phyloP scores from a whole-genome alignment of 23 red algal species.

The Pyropia haitanensis region DNA sequence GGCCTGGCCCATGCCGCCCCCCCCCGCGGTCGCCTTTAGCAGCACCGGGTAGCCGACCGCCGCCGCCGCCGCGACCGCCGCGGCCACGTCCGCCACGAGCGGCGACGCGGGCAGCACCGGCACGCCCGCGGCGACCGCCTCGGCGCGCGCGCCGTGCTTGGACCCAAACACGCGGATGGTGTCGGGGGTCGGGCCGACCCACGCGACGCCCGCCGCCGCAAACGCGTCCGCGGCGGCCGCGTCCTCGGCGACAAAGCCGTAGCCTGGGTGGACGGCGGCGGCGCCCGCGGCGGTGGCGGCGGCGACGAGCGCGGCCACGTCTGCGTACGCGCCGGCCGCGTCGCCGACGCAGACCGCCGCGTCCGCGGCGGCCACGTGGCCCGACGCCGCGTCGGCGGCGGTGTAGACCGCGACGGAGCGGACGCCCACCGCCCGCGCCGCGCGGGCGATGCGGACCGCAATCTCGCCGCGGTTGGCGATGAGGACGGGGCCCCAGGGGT shows the following conservation, averaged over 20 bases:
- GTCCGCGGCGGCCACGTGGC: conserved; percentile 32
- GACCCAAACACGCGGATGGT: conserved; percentile 46
- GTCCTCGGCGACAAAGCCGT: conserved; percentile 79
- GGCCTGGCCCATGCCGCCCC: conserved; percentile 88
- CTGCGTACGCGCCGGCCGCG: conserved; percentile 25
- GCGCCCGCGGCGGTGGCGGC: conserved; percentile 34
- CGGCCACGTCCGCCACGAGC: conserved; percentile 5
- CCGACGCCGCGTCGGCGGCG: conserved; percentile 35
- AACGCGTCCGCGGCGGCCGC: conserved; percentile 40
- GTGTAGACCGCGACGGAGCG: conserved; percentile 47
- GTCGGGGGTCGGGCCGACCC: conserved; percentile 52
- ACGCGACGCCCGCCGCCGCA: conserved; percentile 36
- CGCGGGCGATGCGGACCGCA: conserved; percentile 50
- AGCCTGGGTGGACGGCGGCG: conserved; percentile 75
- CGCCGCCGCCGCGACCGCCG: conserved; percentile 11
- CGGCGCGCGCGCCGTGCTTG: conserved; percentile 60
- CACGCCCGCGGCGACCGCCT: conserved; percentile 39
- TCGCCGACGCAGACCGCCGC: conserved; percentile 9
- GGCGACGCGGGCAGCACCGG: conserved; percentile 55
- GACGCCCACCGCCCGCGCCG: conserved; percentile 31
- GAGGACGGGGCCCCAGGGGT: conserved; percentile 32
- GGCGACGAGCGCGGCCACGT: conserved; percentile 37
- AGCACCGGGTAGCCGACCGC: conserved; percentile 70
- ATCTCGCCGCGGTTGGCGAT: conserved; percentile 91
- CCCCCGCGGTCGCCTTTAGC: conserved; percentile 81